Base-by-base conservation (phyloP, 441 rosid species). In the Jatropha podagrica region DNA sequence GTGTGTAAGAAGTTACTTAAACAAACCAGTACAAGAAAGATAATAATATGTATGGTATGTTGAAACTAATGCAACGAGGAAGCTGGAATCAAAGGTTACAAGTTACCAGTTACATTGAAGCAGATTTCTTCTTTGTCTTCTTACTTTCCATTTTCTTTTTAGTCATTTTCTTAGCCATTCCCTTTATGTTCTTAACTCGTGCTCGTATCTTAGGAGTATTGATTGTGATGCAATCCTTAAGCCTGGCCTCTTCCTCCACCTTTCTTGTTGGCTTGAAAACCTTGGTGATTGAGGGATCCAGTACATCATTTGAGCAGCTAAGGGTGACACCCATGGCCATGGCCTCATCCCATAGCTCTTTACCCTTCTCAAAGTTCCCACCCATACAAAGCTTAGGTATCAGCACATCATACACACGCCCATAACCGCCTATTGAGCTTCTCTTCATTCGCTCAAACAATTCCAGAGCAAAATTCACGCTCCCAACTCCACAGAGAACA, bases 321-420 rank as follows among this genome's bases (percentile, higher is more conserved):
- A 89, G 81, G 27, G 71, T 54, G 56, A 89, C 71, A 68, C 86
- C 90, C 67, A 69, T 72, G 17, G 80, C 77, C 77, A 75, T 68
- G 14, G 97, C 97, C 76, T 94, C 95, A 64, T 88, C 87, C 93
- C 94, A 92, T 23, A 94, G 87, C 77, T 87, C 89, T 83, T 75
- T 81, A 23, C 87, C 98, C 87, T 79, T 91, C 54, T 81, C 87
- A 70, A 92, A 94, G 61, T 94, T 75, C 37, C 97, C 97, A 67
- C 89, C 89, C 80, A 81, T 86, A 74, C 94, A 92, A 49, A 94
- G 88, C 85, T 94, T 94, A 6, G 91, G 87, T 74, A 92, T 87
- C 17, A 94, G 87, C 66, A 91, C 65, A 78, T 94, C 90, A 81
- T 92, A 92, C 65, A 91, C 82, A 8, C 86, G 89, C 15, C 90